Base-by-base conservation (phyloP, 2,329 filamentous ascomycete species). In the Ceratocystis cubensis region DNA sequence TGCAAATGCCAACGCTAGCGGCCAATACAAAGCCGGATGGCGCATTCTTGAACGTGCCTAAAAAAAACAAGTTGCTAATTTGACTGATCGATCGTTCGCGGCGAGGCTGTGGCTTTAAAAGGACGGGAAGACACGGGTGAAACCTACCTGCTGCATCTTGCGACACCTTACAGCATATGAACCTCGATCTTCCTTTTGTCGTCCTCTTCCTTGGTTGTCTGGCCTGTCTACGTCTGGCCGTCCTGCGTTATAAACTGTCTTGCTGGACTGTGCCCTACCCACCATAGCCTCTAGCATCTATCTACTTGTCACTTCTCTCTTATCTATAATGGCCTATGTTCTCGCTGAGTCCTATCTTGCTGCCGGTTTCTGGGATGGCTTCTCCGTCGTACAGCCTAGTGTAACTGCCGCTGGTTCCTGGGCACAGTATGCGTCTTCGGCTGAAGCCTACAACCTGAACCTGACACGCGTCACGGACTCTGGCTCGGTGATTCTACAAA, bases 401-500 rank as follows among this genome's bases (percentile, higher is more conserved):
- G 48, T 56, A 3, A 44, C 30, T 22, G 59, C 59, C 8, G 50
- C 45, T 15, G 65, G 65, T 5, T 66, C 65, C 3, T 66, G 65
- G 45, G 25, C 61, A 28, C 81, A 81, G 71, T 73, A 76, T 44
- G 72, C 82, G 62, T 71, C 73, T 10, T 75, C 73, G 66, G 79
- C 75, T 25, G 81, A 79, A 65, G 73, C 74, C 22, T 77, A 77
- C 57, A 73, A 76, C 61, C 75, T 76, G 64, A 74, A 82, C 61
- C 74, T 82, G 66, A 75, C 73, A 56, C 75, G 75, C 67, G 84
- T 84, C 72, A 77, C 75, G 69, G 84, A 81, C 73, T 77, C 79
- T 68, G 77, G 78, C 17, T 77, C 75, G 1, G 63, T 69, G 3
- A 88, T 91, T 71, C 85, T 82, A 0, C 89, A 83, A 10, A 75